phyloP scores from a whole-genome alignment of 2,329 filamentous ascomycete species.

The Exophiala sideris region DNA sequence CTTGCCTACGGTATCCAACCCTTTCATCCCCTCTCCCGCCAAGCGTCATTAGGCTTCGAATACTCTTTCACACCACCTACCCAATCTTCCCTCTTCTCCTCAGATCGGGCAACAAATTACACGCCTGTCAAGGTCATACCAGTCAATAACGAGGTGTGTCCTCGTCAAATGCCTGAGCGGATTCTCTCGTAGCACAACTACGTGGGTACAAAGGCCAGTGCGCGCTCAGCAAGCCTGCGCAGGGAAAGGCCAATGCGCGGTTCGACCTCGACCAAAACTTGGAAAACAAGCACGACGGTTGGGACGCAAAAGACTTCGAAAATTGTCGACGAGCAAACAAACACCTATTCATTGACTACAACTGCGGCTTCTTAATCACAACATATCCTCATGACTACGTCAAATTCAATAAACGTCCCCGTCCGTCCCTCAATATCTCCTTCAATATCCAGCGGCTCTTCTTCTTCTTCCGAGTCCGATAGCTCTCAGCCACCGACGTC shows the following conservation, averaged over 20 bases:
- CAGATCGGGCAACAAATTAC: too few relatives aligned
- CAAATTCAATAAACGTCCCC: conserved; percentile 1
- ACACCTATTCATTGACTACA: conserved; percentile 10
- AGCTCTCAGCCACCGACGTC: conserved; percentile 41
- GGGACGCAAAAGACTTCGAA: background rate
- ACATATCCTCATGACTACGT: conserved; percentile 16
- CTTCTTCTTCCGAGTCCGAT: conserved; percentile 48
- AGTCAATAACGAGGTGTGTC: conserved; percentile 1
- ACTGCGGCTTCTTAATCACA: conserved; percentile 18
- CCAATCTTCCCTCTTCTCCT: background rate
- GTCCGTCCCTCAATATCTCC: conserved; percentile 20
- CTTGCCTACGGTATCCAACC: too few relatives aligned
- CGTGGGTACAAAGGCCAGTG: conserved; percentile 13
- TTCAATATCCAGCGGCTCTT: conserved; percentile 30
- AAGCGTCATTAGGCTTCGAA: too few relatives aligned
- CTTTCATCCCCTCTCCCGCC: too few relatives aligned
- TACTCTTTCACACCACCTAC: background rate
- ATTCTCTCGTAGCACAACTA: background rate
- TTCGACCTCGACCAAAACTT: conserved; percentile 16
- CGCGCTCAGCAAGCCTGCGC: conserved; percentile 4
- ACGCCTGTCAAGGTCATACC: conserved; percentile 9
- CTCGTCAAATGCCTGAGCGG: conserved; percentile 10
- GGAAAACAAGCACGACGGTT: conserved; percentile 10
- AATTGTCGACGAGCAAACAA: conserved; percentile 10
- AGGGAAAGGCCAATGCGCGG: conserved; percentile 16